These are phyloP conservation scores for Parietichytrium sp. DNA, from an alignment of 108 stramenopile genomes.

Conservation along the genomic window DNA sequence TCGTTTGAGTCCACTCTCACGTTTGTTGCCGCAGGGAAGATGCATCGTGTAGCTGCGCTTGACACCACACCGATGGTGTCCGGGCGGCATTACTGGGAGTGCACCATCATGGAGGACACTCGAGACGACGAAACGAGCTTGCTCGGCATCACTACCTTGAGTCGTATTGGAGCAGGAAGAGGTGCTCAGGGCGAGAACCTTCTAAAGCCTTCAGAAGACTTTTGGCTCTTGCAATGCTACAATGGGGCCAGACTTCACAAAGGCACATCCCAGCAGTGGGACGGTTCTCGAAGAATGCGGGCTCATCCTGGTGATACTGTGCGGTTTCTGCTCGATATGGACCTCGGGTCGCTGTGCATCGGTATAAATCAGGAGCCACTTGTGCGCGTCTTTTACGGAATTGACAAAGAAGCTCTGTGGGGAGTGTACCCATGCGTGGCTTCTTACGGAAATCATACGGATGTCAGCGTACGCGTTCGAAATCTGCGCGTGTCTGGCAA, in stretches of 20 bases:
- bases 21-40: conserved; percentile 21
- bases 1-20: neutral
- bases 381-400: conserved; percentile 18
- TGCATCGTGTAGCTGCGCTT: neutral
- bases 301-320: conserved; percentile 16
- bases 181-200: neutral
- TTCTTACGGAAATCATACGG: neutral
- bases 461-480: neutral
- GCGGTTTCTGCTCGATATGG: conserved; percentile 11
- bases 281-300: neutral
- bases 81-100: conserved; percentile 8
- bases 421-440: conserved; percentile 33
- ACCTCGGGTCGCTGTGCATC: neutral
- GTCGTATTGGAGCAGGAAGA: neutral
- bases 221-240: conserved; percentile 11
- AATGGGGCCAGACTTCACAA: conserved; percentile 3
- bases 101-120: neutral
- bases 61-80: conserved; percentile 27
- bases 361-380: neutral
- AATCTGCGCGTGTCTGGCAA: neutral
- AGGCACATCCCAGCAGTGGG: neutral
- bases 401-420: neutral
- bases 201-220: conserved; percentile 21
- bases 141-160: neutral
- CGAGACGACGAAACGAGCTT: conserved; percentile 11